Evolutionary conservation across 441 rosid species (phyloP), one percentile per base, ranked within the genome.

Genomic region (Syzygium malaccense): DNA sequence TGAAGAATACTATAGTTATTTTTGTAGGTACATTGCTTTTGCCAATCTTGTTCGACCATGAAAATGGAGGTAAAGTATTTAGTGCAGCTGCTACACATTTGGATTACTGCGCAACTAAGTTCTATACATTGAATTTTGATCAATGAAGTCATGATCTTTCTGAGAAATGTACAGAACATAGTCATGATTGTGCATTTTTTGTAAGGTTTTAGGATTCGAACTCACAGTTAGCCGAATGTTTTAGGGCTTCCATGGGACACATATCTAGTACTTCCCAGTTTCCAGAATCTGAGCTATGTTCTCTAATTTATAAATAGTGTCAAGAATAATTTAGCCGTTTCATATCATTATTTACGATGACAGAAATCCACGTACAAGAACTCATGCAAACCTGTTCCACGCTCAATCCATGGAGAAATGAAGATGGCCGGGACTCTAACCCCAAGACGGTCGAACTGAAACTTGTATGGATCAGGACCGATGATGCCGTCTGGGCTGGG

Each of bases 401-500:
- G 97, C 32, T 95, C 94, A 56, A 97, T 95, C 99, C 98, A 97
- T 11, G 99, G 98, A 37, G 99, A 97, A 90, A 97, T 91, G 10
- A 97, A 87, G 87, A 97, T 88, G 54, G 98, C 95, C 6, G 99
- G 99, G 91, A 96, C 95, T 83, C 99, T 90, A 71, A 96, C 95
- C n/a, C 99, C 99, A 14, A 96, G 98, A n/a, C 99, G 95, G 85
- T 97, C 95, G 56, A 97, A 97, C 92, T 94, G 94, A 91, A 96
- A 97, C 75, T 93, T 88, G 86, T 93, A 95, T 0, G 99, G 99
- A 23, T 88, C 91, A 0, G 96, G 96, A 17, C 98, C 98, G 64
- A 93, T 92, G 37, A 97, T 89, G 64, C 91, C 98, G 51, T 96
- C 99, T 1, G 98, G 99, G 87, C 93, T 96, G 0, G 99, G 99